Percentiles rank a stretch among this genome's conserved stretches.
Conservation (phyloP, 2,329 filamentous ascomycete genomes). For the Colletotrichum agaves region DNA sequence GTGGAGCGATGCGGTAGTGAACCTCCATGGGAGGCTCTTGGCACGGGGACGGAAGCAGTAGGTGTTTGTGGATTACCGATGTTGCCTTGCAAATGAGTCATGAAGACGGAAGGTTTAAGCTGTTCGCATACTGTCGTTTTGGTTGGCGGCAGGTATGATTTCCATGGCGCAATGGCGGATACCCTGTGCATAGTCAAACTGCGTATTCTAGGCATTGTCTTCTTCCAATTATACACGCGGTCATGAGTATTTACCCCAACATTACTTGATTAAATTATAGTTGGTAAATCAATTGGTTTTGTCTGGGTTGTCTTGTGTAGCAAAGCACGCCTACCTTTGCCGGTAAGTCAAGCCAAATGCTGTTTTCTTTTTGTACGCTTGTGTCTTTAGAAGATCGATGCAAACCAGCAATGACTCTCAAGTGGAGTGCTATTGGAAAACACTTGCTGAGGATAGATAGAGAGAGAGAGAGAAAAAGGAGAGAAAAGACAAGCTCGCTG, state of each 20-base stretch:
- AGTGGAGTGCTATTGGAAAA: no score
- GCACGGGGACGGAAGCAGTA: slow-evolving; percentile 63
- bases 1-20: slow-evolving; percentile 67
- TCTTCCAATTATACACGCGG: neutral
- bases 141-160: slow-evolving; percentile 33
- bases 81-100: slow-evolving; percentile 42
- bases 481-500: no score
- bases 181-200: slow-evolving; percentile 27
- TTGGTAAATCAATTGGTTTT: no score
- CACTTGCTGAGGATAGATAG: no score
- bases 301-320: no score
- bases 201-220: neutral
- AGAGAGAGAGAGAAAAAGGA: no score
- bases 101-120: slow-evolving; percentile 36
- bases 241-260: neutral
- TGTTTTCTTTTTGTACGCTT: neutral
- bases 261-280: neutral
- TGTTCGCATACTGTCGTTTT: slow-evolving; percentile 33
- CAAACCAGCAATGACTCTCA: no score
- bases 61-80: neutral
- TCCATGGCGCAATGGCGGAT: slow-evolving; percentile 29
- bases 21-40: slow-evolving; percentile 65
- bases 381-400: no score
- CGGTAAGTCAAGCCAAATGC: no score
- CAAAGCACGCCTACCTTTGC: no score